Conservation (phyloP, 495 filamentous ascomycete species). For the Annulohypoxylon bovei region DNA sequence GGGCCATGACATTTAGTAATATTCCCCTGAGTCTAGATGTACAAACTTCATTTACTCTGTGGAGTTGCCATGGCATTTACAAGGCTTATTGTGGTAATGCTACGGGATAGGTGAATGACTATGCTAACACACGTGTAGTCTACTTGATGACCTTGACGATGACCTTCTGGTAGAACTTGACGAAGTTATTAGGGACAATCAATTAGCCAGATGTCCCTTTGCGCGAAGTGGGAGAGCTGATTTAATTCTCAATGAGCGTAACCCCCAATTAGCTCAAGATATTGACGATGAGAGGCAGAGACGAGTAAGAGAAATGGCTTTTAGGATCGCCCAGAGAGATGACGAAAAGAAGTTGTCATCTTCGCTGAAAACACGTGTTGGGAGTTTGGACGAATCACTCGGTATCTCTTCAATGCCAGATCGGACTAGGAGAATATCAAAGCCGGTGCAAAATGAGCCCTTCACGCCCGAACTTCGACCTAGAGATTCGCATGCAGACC, state of each 20-base stretch:
- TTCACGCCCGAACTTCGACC: slow-evolving; percentile 70
- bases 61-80: background rate
- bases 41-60: background rate
- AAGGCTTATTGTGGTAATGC: background rate
- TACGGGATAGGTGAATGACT: background rate
- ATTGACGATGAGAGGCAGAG: slow-evolving; percentile 62
- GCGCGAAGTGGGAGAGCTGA: slow-evolving; percentile 79
- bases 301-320: slow-evolving; percentile 63
- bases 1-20: background rate
- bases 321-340: slow-evolving; percentile 65
- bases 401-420: slow-evolving; percentile 63
- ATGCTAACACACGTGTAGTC: slow-evolving; percentile 40
- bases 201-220: slow-evolving; percentile 76
- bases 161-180: slow-evolving; percentile 82
- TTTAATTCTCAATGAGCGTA: slow-evolving; percentile 71
- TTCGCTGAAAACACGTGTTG: slow-evolving; percentile 57
- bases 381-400: slow-evolving; percentile 65
- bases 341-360: slow-evolving; percentile 66
- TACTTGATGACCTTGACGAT: slow-evolving; percentile 87
- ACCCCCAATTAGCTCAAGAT: slow-evolving; percentile 68
- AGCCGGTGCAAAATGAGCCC: slow-evolving; percentile 56
- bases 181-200: slow-evolving; percentile 80
- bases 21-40: background rate
- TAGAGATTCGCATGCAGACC: slow-evolving; percentile 72
- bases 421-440: slow-evolving; percentile 60